These are phyloP conservation scores for Zygosaccharomyces sapae DNA, from an alignment of 1,139 yeast species.

Conservation along the genomic window DNA sequence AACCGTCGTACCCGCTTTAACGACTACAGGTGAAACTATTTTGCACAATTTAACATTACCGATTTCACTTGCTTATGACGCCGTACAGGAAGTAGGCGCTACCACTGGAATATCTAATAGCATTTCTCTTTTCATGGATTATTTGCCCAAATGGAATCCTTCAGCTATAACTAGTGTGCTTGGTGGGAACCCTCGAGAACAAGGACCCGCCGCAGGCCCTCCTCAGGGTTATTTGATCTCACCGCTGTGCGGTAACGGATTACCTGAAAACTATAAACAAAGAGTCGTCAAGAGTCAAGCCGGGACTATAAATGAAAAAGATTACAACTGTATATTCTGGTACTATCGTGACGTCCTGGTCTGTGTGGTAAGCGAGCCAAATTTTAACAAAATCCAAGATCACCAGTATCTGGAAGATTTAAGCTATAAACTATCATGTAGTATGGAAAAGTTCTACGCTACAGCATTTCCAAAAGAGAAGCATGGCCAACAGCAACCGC, in stretches of 20 bases:
- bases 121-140: constrained; percentile 30
- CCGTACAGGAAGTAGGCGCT: constrained; percentile 36
- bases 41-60: constrained; percentile 34
- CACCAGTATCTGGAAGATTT: constrained; percentile 27
- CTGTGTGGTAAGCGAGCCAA: constrained; percentile 25
- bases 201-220: constrained; percentile 1
- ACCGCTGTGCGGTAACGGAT: constrained; percentile 24
- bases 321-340: constrained; percentile 32
- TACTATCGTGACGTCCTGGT: constrained; percentile 29
- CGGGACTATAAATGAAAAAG: constrained; percentile 11
- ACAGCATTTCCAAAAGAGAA: constrained; percentile 9
- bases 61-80: constrained; percentile 34
- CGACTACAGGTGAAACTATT: constrained; percentile 18
- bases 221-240: constrained; percentile 33
- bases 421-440: constrained; percentile 20
- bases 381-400: constrained; percentile 30
- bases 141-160: constrained; percentile 25
- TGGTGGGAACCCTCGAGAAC: constrained; percentile 1
- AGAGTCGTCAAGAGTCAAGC: constrained; percentile 21
- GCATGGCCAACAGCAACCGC: constrained; percentile 4
- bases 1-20: background rate
- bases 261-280: constrained; percentile 29
- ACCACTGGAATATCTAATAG: constrained; percentile 34
- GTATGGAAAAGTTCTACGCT: constrained; percentile 24
- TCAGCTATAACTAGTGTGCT: background rate